Conservation (phyloP, 139 green algal species). For the Nannochloris sp. region DNA sequence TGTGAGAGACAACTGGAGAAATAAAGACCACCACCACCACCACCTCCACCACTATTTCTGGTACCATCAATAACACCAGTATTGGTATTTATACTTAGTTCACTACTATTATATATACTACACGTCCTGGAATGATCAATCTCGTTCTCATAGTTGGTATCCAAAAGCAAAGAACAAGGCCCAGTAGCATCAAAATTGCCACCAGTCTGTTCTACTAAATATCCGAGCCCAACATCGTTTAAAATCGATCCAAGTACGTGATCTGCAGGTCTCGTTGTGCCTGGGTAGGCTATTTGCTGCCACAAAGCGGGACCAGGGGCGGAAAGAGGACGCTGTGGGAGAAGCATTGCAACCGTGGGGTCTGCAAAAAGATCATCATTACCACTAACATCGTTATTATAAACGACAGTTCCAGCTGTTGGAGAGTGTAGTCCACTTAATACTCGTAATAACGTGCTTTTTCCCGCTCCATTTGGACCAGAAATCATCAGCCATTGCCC, state of each 20-base stretch:
- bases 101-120: no score
- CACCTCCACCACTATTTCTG: no score
- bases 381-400: background rate
- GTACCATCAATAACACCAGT: background rate
- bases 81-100: no score
- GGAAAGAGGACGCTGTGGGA: constrained; percentile 43
- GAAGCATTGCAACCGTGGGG: constrained; percentile 18
- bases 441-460: constrained; percentile 33
- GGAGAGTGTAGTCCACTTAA: constrained; percentile 20
- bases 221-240: constrained; percentile 22
- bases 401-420: background rate
- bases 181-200: no score
- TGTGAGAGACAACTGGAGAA: background rate
- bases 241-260: constrained; percentile 10
- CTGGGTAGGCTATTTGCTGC: constrained; percentile 49
- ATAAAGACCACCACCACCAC: background rate
- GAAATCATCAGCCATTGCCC: constrained; percentile 20
- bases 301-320: constrained; percentile 38
- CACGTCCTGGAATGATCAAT: no score
- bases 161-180: no score
- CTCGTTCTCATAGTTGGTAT: no score
- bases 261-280: background rate
- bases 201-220: constrained; percentile 20
- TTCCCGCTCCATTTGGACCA: constrained; percentile 42
- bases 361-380: background rate